Evolutionary conservation across 768 basidiomycete species (phyloP).

Genomic region (Kwoniella botswanensis): DNA sequence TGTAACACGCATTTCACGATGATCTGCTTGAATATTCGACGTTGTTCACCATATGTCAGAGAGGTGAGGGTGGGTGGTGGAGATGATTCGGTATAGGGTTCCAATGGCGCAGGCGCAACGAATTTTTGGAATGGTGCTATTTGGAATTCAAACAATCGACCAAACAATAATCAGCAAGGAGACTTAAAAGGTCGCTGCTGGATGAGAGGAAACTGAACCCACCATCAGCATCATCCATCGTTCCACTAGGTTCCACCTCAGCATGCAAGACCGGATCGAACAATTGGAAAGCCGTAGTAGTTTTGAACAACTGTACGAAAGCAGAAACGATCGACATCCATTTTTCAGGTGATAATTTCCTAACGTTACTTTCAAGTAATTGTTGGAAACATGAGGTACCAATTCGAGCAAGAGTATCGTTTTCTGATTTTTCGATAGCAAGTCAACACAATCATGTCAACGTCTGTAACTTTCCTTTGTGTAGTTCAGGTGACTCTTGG

Average conservation of each 20-base stretch:
- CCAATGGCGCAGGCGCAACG: constrained; percentile 70
- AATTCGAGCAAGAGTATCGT: constrained; percentile 95
- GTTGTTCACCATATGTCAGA: constrained; percentile 65
- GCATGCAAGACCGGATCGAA: constrained; percentile 91
- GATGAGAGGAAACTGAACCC: constrained; percentile 10
- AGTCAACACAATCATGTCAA: constrained; percentile 6
- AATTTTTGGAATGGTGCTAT: constrained; percentile 54
- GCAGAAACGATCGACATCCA: constrained; percentile 93
- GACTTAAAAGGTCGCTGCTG: neutral
- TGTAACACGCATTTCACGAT: constrained; percentile 99
- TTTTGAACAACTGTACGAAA: constrained; percentile 94
- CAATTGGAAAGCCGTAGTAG: constrained; percentile 94
- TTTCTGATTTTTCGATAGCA: constrained; percentile 66
- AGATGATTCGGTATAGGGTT: constrained; percentile 68
- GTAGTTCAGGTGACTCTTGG: too few species aligned
- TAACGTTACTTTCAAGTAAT: constrained; percentile 87
- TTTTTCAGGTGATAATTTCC: constrained; percentile 76
- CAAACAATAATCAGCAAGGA: constrained; percentile 11
- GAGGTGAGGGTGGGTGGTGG: constrained; percentile 42
- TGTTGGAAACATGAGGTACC: constrained; percentile 98
- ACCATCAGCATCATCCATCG: constrained; percentile 46
- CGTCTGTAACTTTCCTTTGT: neutral
- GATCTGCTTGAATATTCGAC: constrained; percentile 93
- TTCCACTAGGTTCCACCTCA: constrained; percentile 65
- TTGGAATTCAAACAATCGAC: too few species aligned